These are phyloP conservation scores for Cryptosporidium andersoni DNA, from an alignment of 169 alveolate species.

Conservation along the genomic window DNA sequence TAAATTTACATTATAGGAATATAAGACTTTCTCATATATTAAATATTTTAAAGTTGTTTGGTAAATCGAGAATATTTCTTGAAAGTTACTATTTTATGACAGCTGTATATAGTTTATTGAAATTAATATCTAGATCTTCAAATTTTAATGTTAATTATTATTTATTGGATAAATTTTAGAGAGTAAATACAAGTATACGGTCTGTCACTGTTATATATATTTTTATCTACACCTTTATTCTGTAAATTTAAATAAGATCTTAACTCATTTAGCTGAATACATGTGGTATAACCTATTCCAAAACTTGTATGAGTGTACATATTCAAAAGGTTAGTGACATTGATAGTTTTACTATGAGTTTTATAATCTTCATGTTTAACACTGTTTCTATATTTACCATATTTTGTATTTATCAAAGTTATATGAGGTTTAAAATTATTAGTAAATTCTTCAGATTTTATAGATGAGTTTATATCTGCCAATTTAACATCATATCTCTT, in stretches of 20 bases:
- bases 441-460: background rate
- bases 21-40: no score
- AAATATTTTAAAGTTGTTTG: no score
- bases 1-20: no score
- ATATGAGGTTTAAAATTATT: slow-evolving; percentile 48
- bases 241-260: background rate
- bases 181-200: background rate
- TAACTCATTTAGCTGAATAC: slow-evolving; percentile 40
- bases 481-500: background rate
- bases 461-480: background rate
- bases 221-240: background rate
- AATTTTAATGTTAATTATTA: background rate
- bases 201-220: background rate
- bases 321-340: slow-evolving; percentile 9
- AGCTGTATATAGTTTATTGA: no score
- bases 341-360: slow-evolving; percentile 8
- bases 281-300: slow-evolving; percentile 49
- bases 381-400: background rate
- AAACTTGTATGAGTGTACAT: slow-evolving; percentile 24
- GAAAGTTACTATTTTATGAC: no score
- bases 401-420: slow-evolving; percentile 58
- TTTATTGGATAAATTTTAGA: background rate
- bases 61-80: no score
- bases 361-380: background rate
- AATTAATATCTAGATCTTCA: no score